phyloP scores from a whole-genome alignment of 192 early-diverging fungal genomes.

The Coemansia sp. region DNA sequence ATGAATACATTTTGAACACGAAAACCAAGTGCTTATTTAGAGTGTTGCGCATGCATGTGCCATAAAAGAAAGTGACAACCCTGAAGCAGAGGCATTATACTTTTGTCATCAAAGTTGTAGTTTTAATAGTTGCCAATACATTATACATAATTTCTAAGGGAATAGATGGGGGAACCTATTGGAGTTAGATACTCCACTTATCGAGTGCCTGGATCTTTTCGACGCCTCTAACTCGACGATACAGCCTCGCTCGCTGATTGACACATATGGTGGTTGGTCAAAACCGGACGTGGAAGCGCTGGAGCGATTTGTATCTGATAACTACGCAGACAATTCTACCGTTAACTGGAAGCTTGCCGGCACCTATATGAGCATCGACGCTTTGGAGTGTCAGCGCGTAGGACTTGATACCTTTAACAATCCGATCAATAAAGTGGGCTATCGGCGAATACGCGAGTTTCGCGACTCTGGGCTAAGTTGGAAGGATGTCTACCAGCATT shows the following conservation, averaged over 20 bases:
- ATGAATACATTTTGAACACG: too few relatives aligned
- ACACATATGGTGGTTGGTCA: not conserved
- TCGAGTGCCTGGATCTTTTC: not conserved
- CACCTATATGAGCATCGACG: not conserved
- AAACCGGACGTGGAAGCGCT: not conserved
- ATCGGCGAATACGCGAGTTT: not conserved
- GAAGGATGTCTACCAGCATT: not conserved
- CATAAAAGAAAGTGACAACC: too few relatives aligned
- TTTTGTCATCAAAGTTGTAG: too few relatives aligned
- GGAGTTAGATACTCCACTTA: not conserved
- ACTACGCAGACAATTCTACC: not conserved
- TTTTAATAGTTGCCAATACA: too few relatives aligned
- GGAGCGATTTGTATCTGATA: not conserved
- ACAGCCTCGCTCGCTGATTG: not conserved
- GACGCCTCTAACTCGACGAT: not conserved
- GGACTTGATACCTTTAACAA: not conserved
- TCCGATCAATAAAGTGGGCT: not conserved
- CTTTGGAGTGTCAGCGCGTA: not conserved
- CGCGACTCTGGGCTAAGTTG: not conserved
- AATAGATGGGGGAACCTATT: too few relatives aligned
- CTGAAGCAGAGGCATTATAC: too few relatives aligned
- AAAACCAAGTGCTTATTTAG: too few relatives aligned
- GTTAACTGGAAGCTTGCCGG: not conserved
- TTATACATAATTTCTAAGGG: too few relatives aligned
- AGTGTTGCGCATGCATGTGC: too few relatives aligned